Evolutionary conservation across 2,329 filamentous ascomycete species (phyloP), one percentile per base, ranked within the genome.

Genomic region (Aspergillus calidoustus): DNA sequence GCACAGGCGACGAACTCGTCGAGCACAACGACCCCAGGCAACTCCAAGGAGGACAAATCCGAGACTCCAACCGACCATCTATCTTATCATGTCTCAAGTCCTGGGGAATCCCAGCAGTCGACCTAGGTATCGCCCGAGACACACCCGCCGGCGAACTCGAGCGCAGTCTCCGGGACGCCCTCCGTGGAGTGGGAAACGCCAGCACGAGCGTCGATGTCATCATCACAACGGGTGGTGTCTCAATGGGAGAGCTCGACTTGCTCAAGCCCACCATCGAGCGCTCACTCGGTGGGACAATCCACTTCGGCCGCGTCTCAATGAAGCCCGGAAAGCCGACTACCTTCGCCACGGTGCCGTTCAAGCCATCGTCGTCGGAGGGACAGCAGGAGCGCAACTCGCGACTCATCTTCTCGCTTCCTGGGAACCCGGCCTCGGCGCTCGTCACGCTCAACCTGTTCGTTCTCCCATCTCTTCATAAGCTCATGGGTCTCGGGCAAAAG

Each of bases 301-400:
- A 97, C 77, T 99, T 99, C 70, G 95, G 95, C 25, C 90, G 95
- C 3, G 95, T 99, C 3, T 87, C 90, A 58, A 98, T 99, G 95
- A 99, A 99, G 81, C 95, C 95, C 0, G 95, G 95, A 4, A 99
- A 98, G 78, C 95, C 95, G 2, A 97, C 93, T 0, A 99, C 95
- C 0, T 99, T 99, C 76, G 95, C 95, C 2, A 97, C 92, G 0
- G 85, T 98, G 0, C 89, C 91, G 0, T 81, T 85, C 72, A 89
- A 89, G 66, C 70, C 74, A 6, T 68, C 69, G 15, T 62, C 69
- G 15, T 68, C 68, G 1, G 81, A n/a, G 28, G 54, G 41, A 6
- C 81, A 86, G 62, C 84, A 85, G 64, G 80, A 85, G 46, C 84
- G 88, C 50, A 77, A 87, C 25, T 80, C 80, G 1, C 93, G 91